Percentiles rank a stretch among this genome's conserved stretches.
phyloP scores from a whole-genome alignment of 441 rosid genomes.

The Iberis amara region DNA sequence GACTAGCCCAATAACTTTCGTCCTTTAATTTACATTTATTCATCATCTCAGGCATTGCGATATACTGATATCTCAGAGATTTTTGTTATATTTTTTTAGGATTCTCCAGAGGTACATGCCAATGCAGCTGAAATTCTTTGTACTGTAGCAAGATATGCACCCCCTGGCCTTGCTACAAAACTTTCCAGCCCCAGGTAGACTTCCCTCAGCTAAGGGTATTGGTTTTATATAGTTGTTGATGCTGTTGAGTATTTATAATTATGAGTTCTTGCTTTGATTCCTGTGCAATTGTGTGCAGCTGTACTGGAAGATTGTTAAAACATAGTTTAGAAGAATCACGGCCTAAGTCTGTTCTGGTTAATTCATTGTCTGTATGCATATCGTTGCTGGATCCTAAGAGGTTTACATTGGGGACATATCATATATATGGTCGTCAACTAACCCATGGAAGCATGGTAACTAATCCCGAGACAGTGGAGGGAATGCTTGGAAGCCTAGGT shows the following conservation, averaged over 20 bases:
- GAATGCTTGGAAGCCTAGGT: constrained; percentile 91
- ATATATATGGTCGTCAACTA: constrained; percentile 55
- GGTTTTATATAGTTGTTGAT: constrained; percentile 1
- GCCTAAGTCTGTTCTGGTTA: constrained; percentile 86
- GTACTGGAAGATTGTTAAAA: constrained; percentile 63
- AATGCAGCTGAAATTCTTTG: constrained; percentile 89
- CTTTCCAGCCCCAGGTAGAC: constrained; percentile 70
- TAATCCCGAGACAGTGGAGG: constrained; percentile 74
- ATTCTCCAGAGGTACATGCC: constrained; percentile 87
- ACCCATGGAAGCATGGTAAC: constrained; percentile 53
- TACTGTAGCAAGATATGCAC: constrained; percentile 79
- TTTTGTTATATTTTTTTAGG: constrained; percentile 40
- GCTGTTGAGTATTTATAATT: constrained; percentile 4
- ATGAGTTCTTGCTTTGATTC: background rate
- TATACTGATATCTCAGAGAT: background rate
- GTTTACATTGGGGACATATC: constrained; percentile 61
- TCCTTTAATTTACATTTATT: constrained; percentile 4
- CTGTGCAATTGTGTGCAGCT: constrained; percentile 22
- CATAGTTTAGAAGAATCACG: constrained; percentile 84
- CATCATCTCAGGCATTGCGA: no score
- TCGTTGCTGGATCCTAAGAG: constrained; percentile 88
- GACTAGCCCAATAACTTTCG: constrained; percentile 6
- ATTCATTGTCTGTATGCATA: constrained; percentile 82
- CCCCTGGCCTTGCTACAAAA: constrained; percentile 75
- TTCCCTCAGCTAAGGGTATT: constrained; percentile 23